Evolutionary conservation across 176 grass and related monocot species (phyloP), one percentile per base, ranked within the genome.

Genomic region (Panicum miliaceum): DNA sequence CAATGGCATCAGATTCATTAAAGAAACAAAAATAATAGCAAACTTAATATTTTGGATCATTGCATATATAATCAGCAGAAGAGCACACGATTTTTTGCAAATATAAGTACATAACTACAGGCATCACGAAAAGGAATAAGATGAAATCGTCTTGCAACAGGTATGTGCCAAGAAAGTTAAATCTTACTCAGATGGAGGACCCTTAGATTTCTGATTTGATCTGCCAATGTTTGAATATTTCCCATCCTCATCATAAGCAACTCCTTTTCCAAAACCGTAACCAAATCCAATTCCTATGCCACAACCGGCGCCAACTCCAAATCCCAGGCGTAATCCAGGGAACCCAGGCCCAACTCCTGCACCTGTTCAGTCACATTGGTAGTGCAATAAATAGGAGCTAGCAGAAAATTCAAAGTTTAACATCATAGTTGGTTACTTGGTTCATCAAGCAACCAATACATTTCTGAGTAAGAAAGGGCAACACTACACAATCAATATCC

Each of bases 231-330:
- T 94, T 32, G 92, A 77, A 67, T 89, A 78, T 84, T 80, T 90
- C 51, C 83, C 57, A 36, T 86, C 64, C 66, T 86, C 83, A 81
- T 94, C 86, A 80, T 86, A 86, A 35, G 86, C 92, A 48, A 89
- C 70, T 86, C 82, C 88, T 86, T 64, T 88, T 53, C 92, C 89
- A n/a, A 88, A 54, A 40, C 86, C 89, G 54, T 91, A 89, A 26
- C 89, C 92, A 65, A 94, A 94, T 35, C 89, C 92, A n/a, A 91
- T 53, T 20, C 92, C 92, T 77, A 91, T 64, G 71, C 92, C 92
- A 77, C 89, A 94, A 41, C 88, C 91, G 37, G 78, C 82, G 57
- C 91, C 91, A 41, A 93, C 38, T 54, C 91, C 85, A 56, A 88
- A 79, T 22, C 91, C 91, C 64, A 93, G 61, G 70, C 78, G 82